Evolutionary conservation across 148 eudicot genomes (phyloP).

Genomic region (Vaccinium vitisidaea): DNA sequence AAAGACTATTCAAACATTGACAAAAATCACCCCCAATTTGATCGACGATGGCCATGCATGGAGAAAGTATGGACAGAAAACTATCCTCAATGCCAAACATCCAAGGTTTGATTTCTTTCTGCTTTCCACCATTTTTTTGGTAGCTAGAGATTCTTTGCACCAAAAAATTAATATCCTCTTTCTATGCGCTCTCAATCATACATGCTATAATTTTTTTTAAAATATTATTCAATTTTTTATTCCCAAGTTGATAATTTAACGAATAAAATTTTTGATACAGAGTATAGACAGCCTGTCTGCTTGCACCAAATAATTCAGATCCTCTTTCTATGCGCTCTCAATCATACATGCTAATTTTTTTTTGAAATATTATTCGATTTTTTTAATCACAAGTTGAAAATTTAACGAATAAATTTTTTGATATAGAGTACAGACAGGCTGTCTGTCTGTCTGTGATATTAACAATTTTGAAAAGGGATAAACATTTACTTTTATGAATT

Average conservation of each 20-base stretch:
- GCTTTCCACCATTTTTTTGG: background rate
- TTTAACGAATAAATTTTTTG: background rate
- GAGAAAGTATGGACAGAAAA: conserved; percentile 55
- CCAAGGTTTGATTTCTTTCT: conserved; percentile 36
- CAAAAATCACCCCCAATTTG: conserved; percentile 14
- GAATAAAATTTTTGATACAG: background rate
- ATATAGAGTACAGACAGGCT: background rate
- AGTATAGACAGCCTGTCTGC: background rate
- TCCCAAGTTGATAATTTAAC: background rate
- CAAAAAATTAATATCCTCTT: background rate
- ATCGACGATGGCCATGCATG: conserved; percentile 48
- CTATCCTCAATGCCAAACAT: conserved; percentile 38
- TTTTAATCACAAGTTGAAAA: too few species aligned
- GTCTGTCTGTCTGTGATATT: background rate
- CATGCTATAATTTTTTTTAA: too few species aligned
- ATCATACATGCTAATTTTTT: too few species aligned
- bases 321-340: background rate
- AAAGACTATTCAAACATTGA: conserved; percentile 24
- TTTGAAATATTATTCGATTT: too few species aligned
- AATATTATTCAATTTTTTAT: too few species aligned
- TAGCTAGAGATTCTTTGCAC: background rate
- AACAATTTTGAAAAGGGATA: background rate
- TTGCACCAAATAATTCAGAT: background rate
- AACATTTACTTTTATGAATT: background rate
- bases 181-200: background rate